Evolutionary conservation across 2,329 filamentous ascomycete genomes (phyloP).

Genomic region (Hortaea sp.): DNA sequence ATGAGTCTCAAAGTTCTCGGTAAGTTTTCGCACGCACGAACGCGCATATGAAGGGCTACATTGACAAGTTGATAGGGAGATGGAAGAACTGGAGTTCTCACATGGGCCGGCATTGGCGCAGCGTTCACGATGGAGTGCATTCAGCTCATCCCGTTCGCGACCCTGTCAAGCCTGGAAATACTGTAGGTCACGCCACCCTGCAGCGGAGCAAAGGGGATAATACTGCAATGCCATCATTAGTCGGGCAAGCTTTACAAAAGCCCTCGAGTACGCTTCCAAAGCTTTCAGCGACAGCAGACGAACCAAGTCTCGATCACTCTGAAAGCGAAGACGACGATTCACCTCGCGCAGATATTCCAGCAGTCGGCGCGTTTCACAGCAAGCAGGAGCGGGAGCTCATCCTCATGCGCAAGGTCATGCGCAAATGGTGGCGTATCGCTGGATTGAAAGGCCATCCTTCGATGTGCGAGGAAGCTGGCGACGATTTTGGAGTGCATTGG

Average conservation of each 20-base stretch:
- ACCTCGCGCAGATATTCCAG: conserved; percentile 27
- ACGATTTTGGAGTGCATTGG: conserved; percentile 59
- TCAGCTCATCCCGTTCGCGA: conserved; percentile 32
- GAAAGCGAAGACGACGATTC: conserved; percentile 31
- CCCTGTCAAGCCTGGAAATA: conserved; percentile 8
- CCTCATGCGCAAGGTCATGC: conserved; percentile 58
- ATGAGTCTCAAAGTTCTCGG: conserved; percentile 74
- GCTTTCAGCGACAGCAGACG: not conserved
- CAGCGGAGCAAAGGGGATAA: not conserved
- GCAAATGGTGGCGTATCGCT: conserved; percentile 62
- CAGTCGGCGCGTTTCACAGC: conserved; percentile 34
- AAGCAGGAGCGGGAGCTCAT: conserved; percentile 43
- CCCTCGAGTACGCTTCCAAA: conserved; percentile 2
- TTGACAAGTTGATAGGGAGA: conserved; percentile 28
- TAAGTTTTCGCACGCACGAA: not conserved
- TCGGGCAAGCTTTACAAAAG: conserved; percentile 12
- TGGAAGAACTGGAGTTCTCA: conserved; percentile 63
- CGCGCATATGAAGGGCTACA: not conserved
- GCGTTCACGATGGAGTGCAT: conserved; percentile 53
- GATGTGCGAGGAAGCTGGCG: conserved; percentile 47
- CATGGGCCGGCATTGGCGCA: conserved; percentile 55
- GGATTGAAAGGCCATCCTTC: conserved; percentile 45
- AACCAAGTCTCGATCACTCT: conserved; percentile 6
- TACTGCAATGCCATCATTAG: conserved; percentile 8
- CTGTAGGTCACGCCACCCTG: not conserved